These are phyloP conservation scores for Alternaria arborescens DNA, from an alignment of 2,329 filamentous ascomycete species.

Conservation along the genomic window DNA sequence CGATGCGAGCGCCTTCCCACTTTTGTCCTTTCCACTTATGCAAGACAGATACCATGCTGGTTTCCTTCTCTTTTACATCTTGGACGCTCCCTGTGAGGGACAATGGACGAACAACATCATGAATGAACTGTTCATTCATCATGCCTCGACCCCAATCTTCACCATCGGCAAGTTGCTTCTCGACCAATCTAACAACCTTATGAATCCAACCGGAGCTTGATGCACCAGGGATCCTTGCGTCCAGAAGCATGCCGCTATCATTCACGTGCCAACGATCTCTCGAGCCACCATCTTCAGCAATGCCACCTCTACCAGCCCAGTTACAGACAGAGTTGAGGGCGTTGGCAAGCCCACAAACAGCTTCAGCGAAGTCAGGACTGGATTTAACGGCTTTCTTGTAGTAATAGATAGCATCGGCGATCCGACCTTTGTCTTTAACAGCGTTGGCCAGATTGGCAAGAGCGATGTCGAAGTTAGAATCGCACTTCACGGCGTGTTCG, in stretches of 20 bases:
- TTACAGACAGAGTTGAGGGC: slow-evolving; percentile 96
- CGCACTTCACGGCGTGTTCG: slow-evolving; percentile 89
- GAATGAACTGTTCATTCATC: slow-evolving; percentile 58
- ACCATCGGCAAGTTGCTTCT: slow-evolving; percentile 85
- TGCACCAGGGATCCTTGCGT: slow-evolving; percentile 69
- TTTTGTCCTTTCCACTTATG: slow-evolving; percentile 72
- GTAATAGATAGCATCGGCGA: slow-evolving; percentile 89
- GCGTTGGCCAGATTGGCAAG: slow-evolving; percentile 96
- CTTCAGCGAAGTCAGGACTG: slow-evolving; percentile 97
- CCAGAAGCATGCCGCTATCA: slow-evolving; percentile 80
- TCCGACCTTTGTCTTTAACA: slow-evolving; percentile 93
- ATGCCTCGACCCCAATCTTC: slow-evolving; percentile 83
- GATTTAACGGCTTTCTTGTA: slow-evolving; percentile 88
- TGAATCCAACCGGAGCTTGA: slow-evolving; percentile 82
- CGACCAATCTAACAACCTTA: slow-evolving; percentile 88
- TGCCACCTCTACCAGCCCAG: slow-evolving; percentile 89
- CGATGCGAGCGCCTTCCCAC: slow-evolving; percentile 88
- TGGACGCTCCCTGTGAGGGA: slow-evolving; percentile 46
- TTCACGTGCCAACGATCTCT: slow-evolving; percentile 95
- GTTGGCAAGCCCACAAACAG: slow-evolving; percentile 93
- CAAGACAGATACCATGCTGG: slow-evolving; percentile 50
- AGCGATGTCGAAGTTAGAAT: slow-evolving; percentile 95
- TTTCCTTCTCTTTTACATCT: slow-evolving; percentile 47
- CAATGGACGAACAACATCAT: slow-evolving; percentile 58
- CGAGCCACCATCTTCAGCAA: slow-evolving; percentile 74